Evolutionary conservation across 139 green algal species (phyloP).

Genomic region (Auxenochlorella pyrenoidosa): DNA sequence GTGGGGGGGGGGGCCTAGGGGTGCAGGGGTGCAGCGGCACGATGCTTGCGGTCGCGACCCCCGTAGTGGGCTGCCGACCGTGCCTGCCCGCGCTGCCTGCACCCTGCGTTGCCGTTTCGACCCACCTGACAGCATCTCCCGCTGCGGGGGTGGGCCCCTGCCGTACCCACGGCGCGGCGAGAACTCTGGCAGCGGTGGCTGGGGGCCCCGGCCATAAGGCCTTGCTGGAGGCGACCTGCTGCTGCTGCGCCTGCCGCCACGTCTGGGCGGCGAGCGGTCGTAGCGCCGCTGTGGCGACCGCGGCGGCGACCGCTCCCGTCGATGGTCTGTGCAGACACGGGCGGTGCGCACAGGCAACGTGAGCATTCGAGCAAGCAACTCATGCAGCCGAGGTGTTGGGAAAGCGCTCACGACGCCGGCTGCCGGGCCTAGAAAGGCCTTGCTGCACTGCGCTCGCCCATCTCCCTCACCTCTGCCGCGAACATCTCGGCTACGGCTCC

Average conservation of each 20-base stretch:
- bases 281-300: background rate
- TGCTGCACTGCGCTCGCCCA: background rate
- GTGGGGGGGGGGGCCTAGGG: too few species aligned
- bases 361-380: too few species aligned
- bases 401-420: too few species aligned
- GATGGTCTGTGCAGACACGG: background rate
- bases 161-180: background rate
- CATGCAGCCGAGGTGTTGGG: too few species aligned
- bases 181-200: background rate
- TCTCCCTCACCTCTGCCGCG: background rate
- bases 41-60: too few species aligned
- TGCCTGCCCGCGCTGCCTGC: too few species aligned
- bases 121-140: background rate
- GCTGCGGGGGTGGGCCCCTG: background rate
- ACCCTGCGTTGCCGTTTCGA: too few species aligned
- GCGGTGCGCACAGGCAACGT: background rate
- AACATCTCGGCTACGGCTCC: background rate
- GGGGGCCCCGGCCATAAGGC: background rate
- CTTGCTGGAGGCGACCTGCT: background rate
- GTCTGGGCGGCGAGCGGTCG: background rate
- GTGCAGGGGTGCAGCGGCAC: too few species aligned
- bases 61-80: too few species aligned
- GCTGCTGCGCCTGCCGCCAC: background rate
- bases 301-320: constrained; percentile 3
- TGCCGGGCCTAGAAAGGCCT: too few species aligned